phyloP scores from a whole-genome alignment of 176 grass and related monocot genomes.

The Eragrostis curvula region DNA sequence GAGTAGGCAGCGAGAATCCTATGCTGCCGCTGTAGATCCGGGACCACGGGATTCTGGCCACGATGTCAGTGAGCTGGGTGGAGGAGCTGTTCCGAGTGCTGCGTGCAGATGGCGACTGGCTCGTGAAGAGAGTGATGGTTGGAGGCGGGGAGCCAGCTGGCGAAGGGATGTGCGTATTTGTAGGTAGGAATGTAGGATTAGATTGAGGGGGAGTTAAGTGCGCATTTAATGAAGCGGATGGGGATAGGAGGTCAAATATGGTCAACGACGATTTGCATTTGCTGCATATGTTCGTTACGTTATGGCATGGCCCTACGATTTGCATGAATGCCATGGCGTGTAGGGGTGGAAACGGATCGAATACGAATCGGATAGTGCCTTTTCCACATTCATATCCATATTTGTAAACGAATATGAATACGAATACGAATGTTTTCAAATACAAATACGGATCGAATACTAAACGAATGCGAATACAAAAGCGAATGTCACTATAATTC shows the following conservation, averaged over 20 bases:
- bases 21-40: slow-evolving; percentile 15
- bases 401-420: too few relatives aligned
- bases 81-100: neutral
- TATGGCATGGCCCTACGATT: neutral
- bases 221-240: neutral
- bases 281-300: too few relatives aligned
- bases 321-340: too few relatives aligned
- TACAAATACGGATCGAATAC: too few relatives aligned
- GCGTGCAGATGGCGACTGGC: neutral
- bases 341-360: too few relatives aligned
- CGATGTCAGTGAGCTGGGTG: slow-evolving; percentile 15
- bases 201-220: neutral
- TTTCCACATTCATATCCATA: too few relatives aligned
- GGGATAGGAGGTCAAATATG: neutral
- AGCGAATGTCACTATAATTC: too few relatives aligned
- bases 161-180: neutral
- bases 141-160: slow-evolving; percentile 23
- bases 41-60: neutral
- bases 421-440: too few relatives aligned
- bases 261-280: neutral
- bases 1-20: slow-evolving; percentile 9
- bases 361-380: too few relatives aligned
- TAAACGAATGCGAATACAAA: too few relatives aligned
- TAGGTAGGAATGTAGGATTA: slow-evolving; percentile 13
- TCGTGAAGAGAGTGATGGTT: neutral